Base-by-base conservation (phyloP, 352 stramenopile genomes). In the Blastocystis sp. region DNA sequence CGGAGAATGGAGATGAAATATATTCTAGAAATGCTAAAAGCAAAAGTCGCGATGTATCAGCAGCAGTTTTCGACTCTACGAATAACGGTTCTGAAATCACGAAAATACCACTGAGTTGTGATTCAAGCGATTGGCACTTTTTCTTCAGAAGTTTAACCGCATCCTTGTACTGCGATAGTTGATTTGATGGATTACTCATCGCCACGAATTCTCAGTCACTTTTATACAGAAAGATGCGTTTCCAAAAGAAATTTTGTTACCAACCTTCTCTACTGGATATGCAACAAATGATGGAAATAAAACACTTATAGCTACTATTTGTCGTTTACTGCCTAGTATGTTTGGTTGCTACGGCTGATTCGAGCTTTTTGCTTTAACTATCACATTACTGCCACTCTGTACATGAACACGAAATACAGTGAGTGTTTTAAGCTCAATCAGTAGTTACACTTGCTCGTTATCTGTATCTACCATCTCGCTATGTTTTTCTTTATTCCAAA, bases 141-240 rank as follows among this genome's bases (percentile, higher is more conserved):
- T 85, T 85, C 47, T 85, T 85, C 39, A 85, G 34, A 37, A 85
- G 34, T 45, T 85, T 85, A 16, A 65, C 13, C 39, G 73, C 73
- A 85, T 85, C 54, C 53, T 66, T 85, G 73, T 85, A 85, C 30
- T 85, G 73, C 37, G 73, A 24, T 8, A 85, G 37, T 53, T 85
- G 73, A 30, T 68, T 68, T 13, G 45, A 34, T 34, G 59, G 73
- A n/a, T 85, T 24, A 50, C 54, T 85, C 73, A 85, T 85, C 13
- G 20, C 20, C 13, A n/a, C 20, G 1, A n/a, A 59, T n/a, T 59
- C 50, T n/a, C 13, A 13, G 13, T n/a, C 50, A 2, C 50, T n/a
- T n/a, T n/a, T n/a, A 59, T n/a, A 59, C 11, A 59, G 20, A 59
- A n/a, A n/a, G 20, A 59, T 59, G 20, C 20, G 50, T 59, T 59